A percentile compares a stretch with the other conserved stretches of the same genome.
Evolutionary conservation across 495 filamentous ascomycete genomes (phyloP).

Genomic region (Pseudoneurospora amorphoporcata): DNA sequence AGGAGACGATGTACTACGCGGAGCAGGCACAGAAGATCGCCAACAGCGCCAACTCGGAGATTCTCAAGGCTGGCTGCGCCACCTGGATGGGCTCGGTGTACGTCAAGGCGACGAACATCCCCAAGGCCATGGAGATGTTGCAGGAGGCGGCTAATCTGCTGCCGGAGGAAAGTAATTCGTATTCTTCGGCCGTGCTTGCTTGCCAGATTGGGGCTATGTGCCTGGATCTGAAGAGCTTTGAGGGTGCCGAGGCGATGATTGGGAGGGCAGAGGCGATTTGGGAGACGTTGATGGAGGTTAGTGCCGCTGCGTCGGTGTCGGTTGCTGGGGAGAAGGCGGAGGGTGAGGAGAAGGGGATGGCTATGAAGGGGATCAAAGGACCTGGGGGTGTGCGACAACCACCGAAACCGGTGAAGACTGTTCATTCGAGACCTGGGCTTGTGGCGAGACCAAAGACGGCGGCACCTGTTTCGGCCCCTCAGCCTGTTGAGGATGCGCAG

Average conservation of each 20-base stretch:
- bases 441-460: conserved; percentile 16
- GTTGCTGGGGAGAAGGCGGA: conserved; percentile 39
- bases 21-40: conserved; percentile 78
- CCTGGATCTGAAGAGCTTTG: conserved; percentile 26
- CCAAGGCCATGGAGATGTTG: conserved; percentile 53
- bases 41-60: conserved; percentile 50
- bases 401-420: conserved; percentile 13
- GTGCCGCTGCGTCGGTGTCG: conserved; percentile 1
- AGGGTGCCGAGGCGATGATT: conserved; percentile 27
- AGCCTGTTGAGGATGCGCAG: conserved; percentile 37
- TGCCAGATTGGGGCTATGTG: conserved; percentile 36
- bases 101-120: conserved; percentile 49
- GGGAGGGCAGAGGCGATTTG: conserved; percentile 29
- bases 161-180: conserved; percentile 33
- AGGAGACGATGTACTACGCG: conserved; percentile 82
- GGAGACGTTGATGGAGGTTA: conserved; percentile 14
- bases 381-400: conserved; percentile 2
- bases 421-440: conserved; percentile 1
- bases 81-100: conserved; percentile 55
- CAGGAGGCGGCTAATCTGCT: conserved; percentile 35
- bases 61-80: conserved; percentile 42
- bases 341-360: conserved; percentile 26
- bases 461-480: conserved; percentile 7
- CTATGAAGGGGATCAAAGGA: conserved; percentile 8
- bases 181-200: conserved; percentile 31